Percentiles rank a stretch among this genome's conserved stretches.
Conservation (phyloP, 352 stramenopile genomes). For the Phytophthora syringae region DNA sequence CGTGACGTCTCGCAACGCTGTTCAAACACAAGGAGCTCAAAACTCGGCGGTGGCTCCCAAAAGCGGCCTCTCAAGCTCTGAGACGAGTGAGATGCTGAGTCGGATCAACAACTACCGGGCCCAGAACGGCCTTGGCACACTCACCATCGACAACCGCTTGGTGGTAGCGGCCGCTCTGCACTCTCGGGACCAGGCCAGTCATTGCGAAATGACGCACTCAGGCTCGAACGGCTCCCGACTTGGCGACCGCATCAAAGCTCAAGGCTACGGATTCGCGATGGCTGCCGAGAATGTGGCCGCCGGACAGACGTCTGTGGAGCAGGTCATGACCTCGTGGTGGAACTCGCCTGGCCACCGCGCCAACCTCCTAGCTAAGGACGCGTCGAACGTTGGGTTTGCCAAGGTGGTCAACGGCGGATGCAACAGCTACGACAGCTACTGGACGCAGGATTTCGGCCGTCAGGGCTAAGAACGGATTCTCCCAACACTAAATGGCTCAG, state of each 20-base stretch:
- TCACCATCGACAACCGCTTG: conserved; percentile 58
- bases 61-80: conserved; percentile 39
- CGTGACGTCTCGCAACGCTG: conserved; percentile 33
- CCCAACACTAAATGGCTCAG: background rate
- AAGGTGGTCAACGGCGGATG: conserved; percentile 36
- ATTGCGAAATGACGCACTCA: conserved; percentile 55
- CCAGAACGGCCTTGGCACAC: conserved; percentile 38
- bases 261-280: conserved; percentile 43
- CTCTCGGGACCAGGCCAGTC: conserved; percentile 50
- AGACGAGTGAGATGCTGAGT: conserved; percentile 50
- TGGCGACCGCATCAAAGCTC: conserved; percentile 35
- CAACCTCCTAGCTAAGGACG: conserved; percentile 50
- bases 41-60: conserved; percentile 9
- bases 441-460: conserved; percentile 46
- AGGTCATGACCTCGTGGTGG: conserved; percentile 60
- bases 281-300: conserved; percentile 59
- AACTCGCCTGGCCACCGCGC: conserved; percentile 54
- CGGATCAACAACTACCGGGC: conserved; percentile 57
- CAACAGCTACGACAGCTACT: conserved; percentile 37
- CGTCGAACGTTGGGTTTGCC: conserved; percentile 41
- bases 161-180: conserved; percentile 41
- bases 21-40: conserved; percentile 6
- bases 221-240: conserved; percentile 42
- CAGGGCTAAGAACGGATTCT: conserved; percentile 10
- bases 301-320: conserved; percentile 43